Evolutionary conservation across 495 filamentous ascomycete genomes (phyloP), one percentile per base, ranked within the genome.

Genomic region (Tuber calosporum): DNA sequence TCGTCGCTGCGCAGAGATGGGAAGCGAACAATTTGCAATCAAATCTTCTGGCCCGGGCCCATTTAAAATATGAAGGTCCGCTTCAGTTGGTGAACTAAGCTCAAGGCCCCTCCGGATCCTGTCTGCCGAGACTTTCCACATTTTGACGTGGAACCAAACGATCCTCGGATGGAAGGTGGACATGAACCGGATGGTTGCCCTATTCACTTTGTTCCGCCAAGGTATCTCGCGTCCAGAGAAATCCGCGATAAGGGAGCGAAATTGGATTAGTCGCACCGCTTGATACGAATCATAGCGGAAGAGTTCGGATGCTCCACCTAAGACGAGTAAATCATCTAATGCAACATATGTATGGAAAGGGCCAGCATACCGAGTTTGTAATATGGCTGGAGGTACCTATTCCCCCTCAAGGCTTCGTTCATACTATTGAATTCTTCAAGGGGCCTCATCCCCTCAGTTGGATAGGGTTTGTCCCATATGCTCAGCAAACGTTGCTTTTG

Each of bases 91-190:
- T 19, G 15, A 3, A 30, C 26, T 62, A 19, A 34, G 2, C 26
- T 62, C 26, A 6, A 34, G 68, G 4, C 39, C 42, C 68, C 4
- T 43, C 19, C 68, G 39, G 8, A 45, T 5, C 36, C 6, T 45
- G 17, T 69, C 2, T 1, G n/a, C 26, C n/a, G 17, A 1, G 67
- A 41, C 0, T 40, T 69, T 34, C 72, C 72, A 73, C 1, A 42
- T 11, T 37, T 73, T 73, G 36, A 73, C 42, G 22, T 73, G 72
- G 30, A 70, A 5, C 40, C 43, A 73, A n/a, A 73, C 69, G 17
- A 73, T 45, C 20, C n/a, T 62, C 11, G 53, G 53, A 34, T 34
- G 53, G 53, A 62, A 34, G 53, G 53, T 34, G 26, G 26, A 30
- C 53, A 62, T 62, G 13, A 62, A 62, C 26, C 34, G 17, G 11